Percentiles rank a stretch among this genome's conserved stretches.
Evolutionary conservation across 2,329 filamentous ascomycete genomes (phyloP).

Genomic region (Gliomastix tumulicola): DNA sequence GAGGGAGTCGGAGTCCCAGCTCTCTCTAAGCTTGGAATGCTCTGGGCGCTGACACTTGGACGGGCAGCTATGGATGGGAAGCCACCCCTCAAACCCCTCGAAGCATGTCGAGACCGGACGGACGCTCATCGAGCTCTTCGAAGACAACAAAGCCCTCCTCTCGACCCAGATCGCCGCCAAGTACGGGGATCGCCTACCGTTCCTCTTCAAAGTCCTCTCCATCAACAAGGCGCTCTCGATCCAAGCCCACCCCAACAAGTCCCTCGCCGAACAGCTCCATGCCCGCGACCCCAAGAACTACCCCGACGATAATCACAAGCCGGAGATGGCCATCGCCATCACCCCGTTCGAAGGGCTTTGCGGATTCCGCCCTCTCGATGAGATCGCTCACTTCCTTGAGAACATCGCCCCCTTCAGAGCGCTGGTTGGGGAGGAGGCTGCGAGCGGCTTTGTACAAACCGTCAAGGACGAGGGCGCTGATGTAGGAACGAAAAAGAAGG

Average conservation of each 20-base stretch:
- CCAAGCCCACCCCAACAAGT: slow-evolving; percentile 95
- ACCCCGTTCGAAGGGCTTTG: slow-evolving; percentile 95
- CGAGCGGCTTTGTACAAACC: slow-evolving; percentile 46
- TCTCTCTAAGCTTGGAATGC: not conserved
- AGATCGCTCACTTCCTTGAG: slow-evolving; percentile 80
- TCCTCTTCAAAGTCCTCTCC: slow-evolving; percentile 95
- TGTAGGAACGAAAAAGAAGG: slow-evolving; percentile 64
- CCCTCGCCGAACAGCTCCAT: slow-evolving; percentile 79
- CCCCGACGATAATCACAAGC: slow-evolving; percentile 98
- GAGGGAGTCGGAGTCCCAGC: too few species aligned
- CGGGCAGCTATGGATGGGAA: slow-evolving; percentile 92
- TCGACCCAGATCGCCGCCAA: slow-evolving; percentile 64
- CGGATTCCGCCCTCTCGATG: slow-evolving; percentile 80
- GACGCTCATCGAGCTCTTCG: slow-evolving; percentile 77
- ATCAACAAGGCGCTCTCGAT: slow-evolving; percentile 95
- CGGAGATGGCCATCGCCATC: slow-evolving; percentile 97
- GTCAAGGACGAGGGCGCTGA: slow-evolving; percentile 34
- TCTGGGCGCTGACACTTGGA: slow-evolving; percentile 2
- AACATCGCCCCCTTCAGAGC: slow-evolving; percentile 47
- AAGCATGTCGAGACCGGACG: slow-evolving; percentile 80
- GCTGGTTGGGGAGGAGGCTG: slow-evolving; percentile 60
- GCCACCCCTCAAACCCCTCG: slow-evolving; percentile 91
- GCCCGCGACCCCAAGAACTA: slow-evolving; percentile 86
- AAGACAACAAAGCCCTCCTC: slow-evolving; percentile 80
- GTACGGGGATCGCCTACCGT: slow-evolving; percentile 80